Evolutionary conservation across 2,329 filamentous ascomycete genomes (phyloP).

Genomic region (Xylariaceae sp.): DNA sequence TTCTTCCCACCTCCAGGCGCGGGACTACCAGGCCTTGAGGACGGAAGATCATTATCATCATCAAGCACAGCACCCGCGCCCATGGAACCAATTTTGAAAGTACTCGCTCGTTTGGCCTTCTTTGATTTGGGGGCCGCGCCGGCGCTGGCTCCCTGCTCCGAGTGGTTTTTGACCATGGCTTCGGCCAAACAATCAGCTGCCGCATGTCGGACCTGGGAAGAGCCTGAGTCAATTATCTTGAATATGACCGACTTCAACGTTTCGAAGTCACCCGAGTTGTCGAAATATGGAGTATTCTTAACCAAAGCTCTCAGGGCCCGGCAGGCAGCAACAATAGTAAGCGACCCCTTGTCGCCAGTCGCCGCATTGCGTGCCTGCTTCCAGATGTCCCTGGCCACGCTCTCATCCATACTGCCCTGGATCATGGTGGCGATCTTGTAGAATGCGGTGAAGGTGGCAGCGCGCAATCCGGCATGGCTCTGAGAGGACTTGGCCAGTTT

Average conservation of each 20-base stretch:
- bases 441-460: conserved; percentile 68
- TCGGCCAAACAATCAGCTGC: conserved; percentile 81
- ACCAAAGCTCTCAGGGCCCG: conserved; percentile 71
- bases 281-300: conserved; percentile 72
- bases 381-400: conserved; percentile 82
- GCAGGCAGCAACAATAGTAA: conserved; percentile 75
- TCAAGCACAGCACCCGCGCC: conserved; percentile 59
- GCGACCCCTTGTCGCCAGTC: conserved; percentile 71
- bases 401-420: conserved; percentile 72
- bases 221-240: conserved; percentile 78
- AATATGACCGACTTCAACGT: conserved; percentile 75
- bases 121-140: conserved; percentile 53
- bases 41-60: conserved; percentile 61
- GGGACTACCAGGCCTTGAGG: conserved; percentile 64
- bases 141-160: conserved; percentile 47
- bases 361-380: conserved; percentile 79
- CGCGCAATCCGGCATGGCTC: conserved; percentile 75
- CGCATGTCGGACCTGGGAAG: conserved; percentile 71
- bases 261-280: conserved; percentile 86
- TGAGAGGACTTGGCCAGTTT: conserved; percentile 76
- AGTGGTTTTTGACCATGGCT: conserved; percentile 75
- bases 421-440: conserved; percentile 74
- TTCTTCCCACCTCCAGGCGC: conserved; percentile 61
- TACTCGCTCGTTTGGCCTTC: conserved; percentile 56
- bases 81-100: conserved; percentile 51